phyloP scores from a whole-genome alignment of 176 grass and related monocot species.

The Guadua angustifolia region DNA sequence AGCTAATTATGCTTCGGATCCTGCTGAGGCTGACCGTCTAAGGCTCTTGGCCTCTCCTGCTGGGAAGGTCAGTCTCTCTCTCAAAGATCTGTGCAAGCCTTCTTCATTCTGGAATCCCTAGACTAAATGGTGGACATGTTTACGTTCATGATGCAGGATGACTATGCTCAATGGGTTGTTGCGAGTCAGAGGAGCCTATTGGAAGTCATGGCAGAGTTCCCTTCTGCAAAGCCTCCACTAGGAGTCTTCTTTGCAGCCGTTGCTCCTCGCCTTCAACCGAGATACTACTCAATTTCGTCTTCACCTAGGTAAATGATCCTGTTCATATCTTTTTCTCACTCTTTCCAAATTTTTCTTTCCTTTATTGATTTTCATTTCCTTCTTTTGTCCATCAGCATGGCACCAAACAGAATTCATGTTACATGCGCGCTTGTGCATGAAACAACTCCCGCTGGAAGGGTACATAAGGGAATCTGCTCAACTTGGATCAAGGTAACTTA shows the following conservation, averaged over 20 bases:
- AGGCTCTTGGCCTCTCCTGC: slow-evolving; percentile 80
- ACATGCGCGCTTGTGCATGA: slow-evolving; percentile 80
- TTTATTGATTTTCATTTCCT: background rate
- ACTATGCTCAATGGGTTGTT: slow-evolving; percentile 90
- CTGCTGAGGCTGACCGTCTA: slow-evolving; percentile 67
- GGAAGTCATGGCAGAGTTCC: slow-evolving; percentile 91
- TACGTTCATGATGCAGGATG: slow-evolving; percentile 69
- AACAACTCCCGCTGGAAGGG: slow-evolving; percentile 70
- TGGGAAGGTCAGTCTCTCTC: slow-evolving; percentile 72
- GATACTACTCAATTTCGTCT: slow-evolving; percentile 98
- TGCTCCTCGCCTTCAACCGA: slow-evolving; percentile 79
- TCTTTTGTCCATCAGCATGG: slow-evolving; percentile 67
- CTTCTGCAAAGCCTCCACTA: slow-evolving; percentile 81
- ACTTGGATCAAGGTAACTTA: slow-evolving; percentile 91
- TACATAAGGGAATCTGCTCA: slow-evolving; percentile 93
- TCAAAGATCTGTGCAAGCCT: slow-evolving; percentile 8
- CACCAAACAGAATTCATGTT: slow-evolving; percentile 78
- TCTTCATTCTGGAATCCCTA: slow-evolving; percentile 27
- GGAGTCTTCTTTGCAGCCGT: slow-evolving; percentile 91
- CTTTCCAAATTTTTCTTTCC: background rate
- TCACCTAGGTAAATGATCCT: slow-evolving; percentile 64
- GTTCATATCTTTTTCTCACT: slow-evolving; percentile 15
- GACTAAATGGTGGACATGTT: slow-evolving; percentile 10
- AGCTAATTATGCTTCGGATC: slow-evolving; percentile 78
- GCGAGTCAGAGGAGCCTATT: slow-evolving; percentile 83